Conservation (phyloP, 129 eudicot genomes). For the Oenanthe sinensis region DNA sequence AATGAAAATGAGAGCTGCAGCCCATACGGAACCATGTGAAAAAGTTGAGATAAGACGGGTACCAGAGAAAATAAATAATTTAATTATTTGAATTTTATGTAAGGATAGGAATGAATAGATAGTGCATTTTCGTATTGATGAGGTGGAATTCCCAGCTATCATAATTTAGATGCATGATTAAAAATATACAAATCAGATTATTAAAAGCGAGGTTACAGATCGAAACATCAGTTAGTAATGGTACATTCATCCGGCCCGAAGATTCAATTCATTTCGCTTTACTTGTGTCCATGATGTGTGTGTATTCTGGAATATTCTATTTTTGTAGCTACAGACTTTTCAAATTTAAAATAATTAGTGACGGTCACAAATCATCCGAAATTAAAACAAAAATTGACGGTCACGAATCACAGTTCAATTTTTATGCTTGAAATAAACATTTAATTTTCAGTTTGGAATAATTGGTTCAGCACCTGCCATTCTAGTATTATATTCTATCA, state of each 20-base stretch:
- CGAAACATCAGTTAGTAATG: too few species aligned
- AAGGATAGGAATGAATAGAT: background rate
- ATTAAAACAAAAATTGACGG: too few species aligned
- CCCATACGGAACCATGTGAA: conserved; percentile 11
- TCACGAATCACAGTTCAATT: too few species aligned
- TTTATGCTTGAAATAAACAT: too few species aligned
- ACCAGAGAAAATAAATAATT: background rate
- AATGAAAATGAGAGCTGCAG: background rate
- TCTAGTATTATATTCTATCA: too few species aligned
- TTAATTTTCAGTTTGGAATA: too few species aligned
- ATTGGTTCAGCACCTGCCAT: too few species aligned
- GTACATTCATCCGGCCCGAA: background rate
- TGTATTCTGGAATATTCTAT: background rate
- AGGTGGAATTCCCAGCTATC: background rate
- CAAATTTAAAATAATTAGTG: too few species aligned
- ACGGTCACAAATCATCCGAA: background rate
- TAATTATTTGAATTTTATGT: background rate
- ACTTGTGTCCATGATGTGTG: background rate
- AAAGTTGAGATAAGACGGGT: background rate
- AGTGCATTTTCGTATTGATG: background rate
- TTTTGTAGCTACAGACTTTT: background rate
- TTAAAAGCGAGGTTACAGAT: too few species aligned
- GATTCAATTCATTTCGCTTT: background rate
- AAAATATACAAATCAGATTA: background rate
- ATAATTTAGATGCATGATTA: background rate